phyloP scores from a whole-genome alignment of 257 asterid genomes.

The Capsicum baccatum region DNA sequence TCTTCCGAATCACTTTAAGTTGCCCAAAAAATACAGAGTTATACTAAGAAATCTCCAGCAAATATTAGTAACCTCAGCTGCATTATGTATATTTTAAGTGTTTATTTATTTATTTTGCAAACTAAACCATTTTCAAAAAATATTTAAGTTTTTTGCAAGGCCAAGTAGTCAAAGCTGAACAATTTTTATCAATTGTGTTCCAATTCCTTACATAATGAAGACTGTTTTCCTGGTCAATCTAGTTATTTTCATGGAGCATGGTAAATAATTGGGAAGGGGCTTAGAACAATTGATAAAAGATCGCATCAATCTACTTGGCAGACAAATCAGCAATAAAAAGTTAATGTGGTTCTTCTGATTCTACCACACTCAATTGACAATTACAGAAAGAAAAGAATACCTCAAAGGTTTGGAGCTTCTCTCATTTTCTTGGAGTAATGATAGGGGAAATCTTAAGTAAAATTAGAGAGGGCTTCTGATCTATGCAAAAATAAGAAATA shows the following conservation, averaged over 20 bases:
- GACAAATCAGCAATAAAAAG: conserved; percentile 9
- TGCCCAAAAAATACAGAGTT: not conserved
- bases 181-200: not conserved
- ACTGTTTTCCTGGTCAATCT: not conserved
- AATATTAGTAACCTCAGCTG: conserved; percentile 26
- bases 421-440: conserved; percentile 21
- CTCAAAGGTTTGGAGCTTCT: not conserved
- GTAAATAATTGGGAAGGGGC: not conserved
- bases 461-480: not conserved
- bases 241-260: not conserved
- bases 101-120: not conserved
- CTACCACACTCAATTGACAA: not conserved
- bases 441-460: not conserved
- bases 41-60: conserved; percentile 15
- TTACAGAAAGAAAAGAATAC: not conserved
- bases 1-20: conserved; percentile 18
- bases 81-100: not conserved
- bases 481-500: conserved; percentile 13
- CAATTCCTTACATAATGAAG: not conserved
- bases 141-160: not conserved
- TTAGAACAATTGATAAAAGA: not conserved
- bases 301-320: conserved; percentile 1
- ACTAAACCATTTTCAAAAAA: not conserved
- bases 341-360: conserved; percentile 5
- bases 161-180: not conserved